These are phyloP conservation scores for Aotearoamyces nothofagi DNA, from an alignment of 2,329 filamentous ascomycete genomes.

Conservation along the genomic window DNA sequence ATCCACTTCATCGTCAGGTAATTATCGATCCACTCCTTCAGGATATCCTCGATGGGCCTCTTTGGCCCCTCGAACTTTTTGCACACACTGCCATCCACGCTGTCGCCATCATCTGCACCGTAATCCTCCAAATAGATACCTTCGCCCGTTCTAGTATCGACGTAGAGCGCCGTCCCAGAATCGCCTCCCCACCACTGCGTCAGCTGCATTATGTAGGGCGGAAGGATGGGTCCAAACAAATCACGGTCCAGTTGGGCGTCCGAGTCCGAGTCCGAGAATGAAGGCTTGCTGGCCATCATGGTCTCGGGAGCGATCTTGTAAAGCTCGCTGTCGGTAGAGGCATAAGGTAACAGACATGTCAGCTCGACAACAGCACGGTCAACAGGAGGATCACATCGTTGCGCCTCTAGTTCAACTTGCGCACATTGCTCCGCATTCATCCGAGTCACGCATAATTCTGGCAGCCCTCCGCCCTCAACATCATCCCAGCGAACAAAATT, in stretches of 20 bases:
- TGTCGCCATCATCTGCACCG: background rate
- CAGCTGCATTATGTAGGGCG: conserved; percentile 4
- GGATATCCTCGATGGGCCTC: conserved; percentile 4
- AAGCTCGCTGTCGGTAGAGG: background rate
- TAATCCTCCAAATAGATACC: conserved; percentile 4
- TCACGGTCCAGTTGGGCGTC: conserved; percentile 2
- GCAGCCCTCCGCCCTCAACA: background rate
- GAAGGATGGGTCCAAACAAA: conserved; percentile 4
- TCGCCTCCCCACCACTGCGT: background rate
- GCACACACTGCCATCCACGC: background rate
- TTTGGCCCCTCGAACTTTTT: conserved; percentile 2
- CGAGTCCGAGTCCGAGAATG: no score
- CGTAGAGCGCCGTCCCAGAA: conserved; percentile 3
- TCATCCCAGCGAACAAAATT: no score
- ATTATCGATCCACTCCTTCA: conserved; percentile 6
- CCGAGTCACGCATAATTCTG: conserved; percentile 5
- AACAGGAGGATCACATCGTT: conserved; percentile 4
- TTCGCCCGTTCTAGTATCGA: conserved; percentile 6
- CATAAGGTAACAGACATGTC: conserved; percentile 6
- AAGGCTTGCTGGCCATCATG: no score
- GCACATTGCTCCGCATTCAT: conserved; percentile 5
- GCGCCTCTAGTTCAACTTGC: conserved; percentile 4
- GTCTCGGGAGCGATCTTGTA: no score
- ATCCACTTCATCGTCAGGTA: conserved; percentile 2
- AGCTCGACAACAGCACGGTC: conserved; percentile 6